Evolutionary conservation across 140 eudicot genomes (phyloP), one percentile per base, ranked within the genome.

Genomic region (Oenanthe javanica): DNA sequence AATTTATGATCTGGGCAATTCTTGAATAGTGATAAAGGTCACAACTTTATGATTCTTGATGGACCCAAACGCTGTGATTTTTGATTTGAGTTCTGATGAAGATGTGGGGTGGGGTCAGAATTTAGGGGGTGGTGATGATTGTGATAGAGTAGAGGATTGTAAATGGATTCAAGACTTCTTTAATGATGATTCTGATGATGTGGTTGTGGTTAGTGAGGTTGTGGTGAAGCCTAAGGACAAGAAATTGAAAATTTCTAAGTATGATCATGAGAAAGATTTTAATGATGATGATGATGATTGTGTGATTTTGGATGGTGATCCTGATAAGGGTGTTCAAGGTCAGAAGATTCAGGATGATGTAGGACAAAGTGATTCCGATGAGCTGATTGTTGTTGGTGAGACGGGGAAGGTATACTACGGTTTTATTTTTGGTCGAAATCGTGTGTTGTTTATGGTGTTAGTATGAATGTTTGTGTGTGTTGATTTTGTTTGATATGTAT

Each of bases 11-110:
- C 8, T 4, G 72, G 16, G 43, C 16, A 25, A 38, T 71, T 40
- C 49, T 71, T 40, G 76, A 38, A 9, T 4, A n/a, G 38, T n/a
- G 38, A 0, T 63, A 25, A 63, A 23, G 40, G 16, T 63, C 71
- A 23, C 10, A 70, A 14, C 3, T 74, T 23, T 47, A 48, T 75
- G 78, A 75, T 75, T 75, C 15, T 75, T 75, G 63, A 87, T 90
- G 94, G 89, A 87, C 84, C 81, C 83, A 54, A 76, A 79, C 72
- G 75, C 11, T 48, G 59, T 81, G 27, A 82, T 90, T 40, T 64
- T 92, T 14, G 93, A 90, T 25, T 85, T 92, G 64, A 90, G 96
- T 80, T 90, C 97, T 47, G 97, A 92, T 79, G 96, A 92, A 64
- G 87, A 85, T n/a, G 81, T 66, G 14, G 90, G 76, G 36, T 88